Evolutionary conservation across 2,329 filamentous ascomycete species (phyloP).

Genomic region (Taxawa tesnikishii): DNA sequence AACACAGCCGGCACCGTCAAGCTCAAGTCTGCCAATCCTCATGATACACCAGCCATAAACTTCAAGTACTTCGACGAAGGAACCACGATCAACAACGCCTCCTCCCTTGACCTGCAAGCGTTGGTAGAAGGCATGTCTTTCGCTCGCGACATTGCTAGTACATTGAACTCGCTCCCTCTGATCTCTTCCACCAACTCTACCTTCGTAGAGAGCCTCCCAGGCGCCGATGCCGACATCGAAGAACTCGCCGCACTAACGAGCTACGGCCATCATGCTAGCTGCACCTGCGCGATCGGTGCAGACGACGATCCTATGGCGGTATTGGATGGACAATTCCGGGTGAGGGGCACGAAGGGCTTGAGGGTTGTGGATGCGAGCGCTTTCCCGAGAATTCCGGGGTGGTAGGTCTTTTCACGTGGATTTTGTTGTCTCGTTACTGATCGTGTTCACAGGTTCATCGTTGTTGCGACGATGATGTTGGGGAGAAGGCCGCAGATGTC

Average conservation of each 20-base stretch:
- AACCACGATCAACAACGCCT: too few relatives aligned
- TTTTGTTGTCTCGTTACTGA: constrained; percentile 50
- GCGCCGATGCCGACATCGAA: too few relatives aligned
- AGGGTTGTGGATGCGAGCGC: too few relatives aligned
- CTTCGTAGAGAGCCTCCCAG: too few relatives aligned
- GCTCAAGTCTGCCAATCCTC: constrained; percentile 49
- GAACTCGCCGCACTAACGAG: too few relatives aligned
- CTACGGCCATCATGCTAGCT: constrained; percentile 49
- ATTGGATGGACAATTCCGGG: constrained; percentile 44
- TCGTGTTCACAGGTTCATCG: constrained; percentile 43
- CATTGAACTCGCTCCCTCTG: too few relatives aligned
- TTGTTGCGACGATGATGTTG: constrained; percentile 38
- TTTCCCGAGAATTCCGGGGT: too few relatives aligned
- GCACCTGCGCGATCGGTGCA: constrained; percentile 43
- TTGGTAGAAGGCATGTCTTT: too few relatives aligned
- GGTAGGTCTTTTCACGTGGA: too few relatives aligned
- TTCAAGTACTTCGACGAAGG: constrained; percentile 48
- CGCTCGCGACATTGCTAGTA: too few relatives aligned
- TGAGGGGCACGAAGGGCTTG: constrained; percentile 42
- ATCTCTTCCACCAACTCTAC: too few relatives aligned
- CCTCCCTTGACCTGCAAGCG: too few relatives aligned
- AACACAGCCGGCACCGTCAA: constrained; percentile 50
- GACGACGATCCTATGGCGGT: constrained; percentile 43
- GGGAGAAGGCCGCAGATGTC: constrained; percentile 50
- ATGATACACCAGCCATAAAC: constrained; percentile 49